A percentile compares a stretch with the other conserved stretches of the same genome.
Evolutionary conservation across 2,329 filamentous ascomycete genomes (phyloP).

Genomic region (Fusarium pseudoanthophilum): DNA sequence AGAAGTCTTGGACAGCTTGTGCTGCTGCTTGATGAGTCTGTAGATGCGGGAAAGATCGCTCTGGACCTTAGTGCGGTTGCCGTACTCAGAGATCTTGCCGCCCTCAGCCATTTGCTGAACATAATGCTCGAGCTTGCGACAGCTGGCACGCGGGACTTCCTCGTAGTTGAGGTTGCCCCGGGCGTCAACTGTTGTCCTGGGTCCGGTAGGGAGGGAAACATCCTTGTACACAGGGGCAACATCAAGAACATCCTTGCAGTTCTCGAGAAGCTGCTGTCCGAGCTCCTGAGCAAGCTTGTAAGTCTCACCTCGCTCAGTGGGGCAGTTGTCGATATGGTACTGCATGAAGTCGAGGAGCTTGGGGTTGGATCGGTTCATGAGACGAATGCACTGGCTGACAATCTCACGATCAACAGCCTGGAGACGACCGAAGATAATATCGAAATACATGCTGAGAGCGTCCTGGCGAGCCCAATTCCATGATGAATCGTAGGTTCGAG

Average conservation of each 20-base stretch:
- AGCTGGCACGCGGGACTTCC: conserved; percentile 86
- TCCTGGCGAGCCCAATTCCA: conserved; percentile 99
- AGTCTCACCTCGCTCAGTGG: conserved; percentile 94
- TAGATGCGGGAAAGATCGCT: conserved; percentile 95
- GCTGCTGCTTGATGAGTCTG: conserved; percentile 98
- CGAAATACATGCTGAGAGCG: conserved; percentile 97
- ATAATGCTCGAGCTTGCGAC: conserved; percentile 97
- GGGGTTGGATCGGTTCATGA: conserved; percentile 99
- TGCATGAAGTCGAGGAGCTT: conserved; percentile 98
- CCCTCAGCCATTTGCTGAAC: conserved; percentile 98
- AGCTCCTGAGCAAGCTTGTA: conserved; percentile 98
- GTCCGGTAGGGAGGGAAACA: conserved; percentile 89
- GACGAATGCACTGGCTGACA: conserved; percentile 96
- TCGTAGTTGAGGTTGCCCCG: conserved; percentile 93
- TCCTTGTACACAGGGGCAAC: conserved; percentile 94
- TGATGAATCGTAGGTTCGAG: conserved; percentile 94
- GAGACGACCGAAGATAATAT: conserved; percentile 96
- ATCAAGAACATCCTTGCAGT: conserved; percentile 92
- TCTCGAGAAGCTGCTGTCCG: conserved; percentile 92
- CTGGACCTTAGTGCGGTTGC: conserved; percentile 97
- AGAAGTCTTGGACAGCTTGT: conserved; percentile 95
- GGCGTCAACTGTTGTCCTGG: conserved; percentile 90
- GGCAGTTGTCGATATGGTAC: conserved; percentile 99
- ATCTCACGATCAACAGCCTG: conserved; percentile 96
- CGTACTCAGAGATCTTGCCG: conserved; percentile 98